Evolutionary conservation across 2,329 filamentous ascomycete species (phyloP).

Genomic region (Myriosclerotinia scirpicola): DNA sequence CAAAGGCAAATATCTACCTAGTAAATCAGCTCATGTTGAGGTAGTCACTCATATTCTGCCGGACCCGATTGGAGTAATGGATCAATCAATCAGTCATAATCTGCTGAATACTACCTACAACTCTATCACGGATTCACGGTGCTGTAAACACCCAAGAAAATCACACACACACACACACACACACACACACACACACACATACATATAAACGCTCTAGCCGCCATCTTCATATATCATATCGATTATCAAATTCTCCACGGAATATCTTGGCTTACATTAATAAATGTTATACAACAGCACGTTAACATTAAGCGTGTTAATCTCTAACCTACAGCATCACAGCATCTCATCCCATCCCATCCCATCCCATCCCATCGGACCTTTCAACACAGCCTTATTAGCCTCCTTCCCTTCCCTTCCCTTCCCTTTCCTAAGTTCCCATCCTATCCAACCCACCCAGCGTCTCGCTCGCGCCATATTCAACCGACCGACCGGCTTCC

Average conservation of each 20-base stretch:
- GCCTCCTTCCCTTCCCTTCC: background rate
- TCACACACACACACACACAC: background rate
- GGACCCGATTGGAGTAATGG: too few relatives aligned
- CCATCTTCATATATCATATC: background rate
- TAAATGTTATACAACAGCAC: constrained; percentile 1
- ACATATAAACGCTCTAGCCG: constrained; percentile 13
- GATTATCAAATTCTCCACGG: background rate
- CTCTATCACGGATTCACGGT: too few relatives aligned
- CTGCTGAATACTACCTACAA: too few relatives aligned
- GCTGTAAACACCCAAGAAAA: background rate
- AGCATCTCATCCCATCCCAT: constrained; percentile 1
- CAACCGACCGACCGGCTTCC: too few relatives aligned
- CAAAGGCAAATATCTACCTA: too few relatives aligned
- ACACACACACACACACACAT: background rate
- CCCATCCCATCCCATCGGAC: constrained; percentile 7
- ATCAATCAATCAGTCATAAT: too few relatives aligned
- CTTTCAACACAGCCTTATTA: constrained; percentile 6
- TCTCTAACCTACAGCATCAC: too few relatives aligned
- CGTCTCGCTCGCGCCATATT: too few relatives aligned
- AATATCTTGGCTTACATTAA: constrained; percentile 4
- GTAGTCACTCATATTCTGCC: too few relatives aligned
- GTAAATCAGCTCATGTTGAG: too few relatives aligned
- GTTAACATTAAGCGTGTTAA: constrained; percentile 3
- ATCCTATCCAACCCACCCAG: background rate
- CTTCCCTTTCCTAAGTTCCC: background rate